Conservation (phyloP, 2,329 filamentous ascomycete genomes). For the Calonectria henricotiae region DNA sequence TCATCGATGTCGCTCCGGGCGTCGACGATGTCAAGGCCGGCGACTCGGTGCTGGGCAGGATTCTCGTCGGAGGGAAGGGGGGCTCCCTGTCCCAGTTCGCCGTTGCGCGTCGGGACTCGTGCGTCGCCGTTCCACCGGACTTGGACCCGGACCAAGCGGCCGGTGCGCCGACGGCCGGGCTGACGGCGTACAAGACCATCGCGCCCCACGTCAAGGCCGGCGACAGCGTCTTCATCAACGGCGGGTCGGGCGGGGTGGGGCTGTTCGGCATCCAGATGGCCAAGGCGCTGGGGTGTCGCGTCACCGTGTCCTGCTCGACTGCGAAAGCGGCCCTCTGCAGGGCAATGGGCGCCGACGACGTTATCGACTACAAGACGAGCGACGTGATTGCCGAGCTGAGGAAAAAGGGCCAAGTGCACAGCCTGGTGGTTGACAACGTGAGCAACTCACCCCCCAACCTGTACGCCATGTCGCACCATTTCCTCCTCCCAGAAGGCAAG, state of each 20-base stretch:
- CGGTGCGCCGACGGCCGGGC: constrained; percentile 62
- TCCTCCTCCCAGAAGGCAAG: constrained; percentile 64
- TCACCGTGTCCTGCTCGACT: constrained; percentile 75
- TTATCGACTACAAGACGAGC: constrained; percentile 73
- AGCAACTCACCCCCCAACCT: constrained; percentile 66
- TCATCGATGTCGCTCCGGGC: constrained; percentile 57
- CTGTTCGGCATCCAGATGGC: constrained; percentile 77
- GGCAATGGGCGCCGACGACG: constrained; percentile 75
- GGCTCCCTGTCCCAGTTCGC: constrained; percentile 65
- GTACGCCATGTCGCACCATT: constrained; percentile 69
- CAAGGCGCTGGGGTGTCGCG: constrained; percentile 74
- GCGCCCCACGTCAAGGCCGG: constrained; percentile 66
- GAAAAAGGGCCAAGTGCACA: constrained; percentile 65
- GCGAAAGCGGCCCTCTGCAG: constrained; percentile 72
- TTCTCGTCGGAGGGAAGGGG: constrained; percentile 51
- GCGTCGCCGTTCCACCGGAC: constrained; percentile 60
- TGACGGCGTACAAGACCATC: constrained; percentile 68
- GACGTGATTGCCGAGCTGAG: constrained; percentile 67
- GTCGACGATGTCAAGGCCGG: constrained; percentile 57
- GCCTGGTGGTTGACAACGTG: constrained; percentile 74
- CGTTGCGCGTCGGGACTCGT: constrained; percentile 54
- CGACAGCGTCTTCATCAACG: constrained; percentile 77
- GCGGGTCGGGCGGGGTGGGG: constrained; percentile 76
- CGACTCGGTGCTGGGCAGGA: constrained; percentile 63
- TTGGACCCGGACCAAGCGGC: constrained; percentile 63